Base-by-base conservation (phyloP, 768 basidiomycete genomes). In the Trametes sanguinea region DNA sequence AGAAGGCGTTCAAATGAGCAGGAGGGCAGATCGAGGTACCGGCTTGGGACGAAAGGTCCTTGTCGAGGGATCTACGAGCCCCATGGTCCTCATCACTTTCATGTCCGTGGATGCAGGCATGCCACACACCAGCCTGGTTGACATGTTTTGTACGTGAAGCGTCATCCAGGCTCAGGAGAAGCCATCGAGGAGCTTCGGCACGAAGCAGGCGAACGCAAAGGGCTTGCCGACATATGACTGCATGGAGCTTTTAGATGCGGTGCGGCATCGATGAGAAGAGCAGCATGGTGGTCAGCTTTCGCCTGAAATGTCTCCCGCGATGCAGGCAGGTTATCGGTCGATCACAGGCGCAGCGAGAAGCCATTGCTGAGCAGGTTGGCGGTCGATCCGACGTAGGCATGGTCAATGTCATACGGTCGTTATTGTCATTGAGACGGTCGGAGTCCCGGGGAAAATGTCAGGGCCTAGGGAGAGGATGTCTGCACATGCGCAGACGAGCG, bases 101-200 rank as follows among this genome's bases (percentile, higher is more conserved):
- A 57, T 58, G 46, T 54, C 56, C 57, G 62, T 35, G 48, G 62
- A 51, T 44, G 35, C 22, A n/a, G 50, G 46, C 22, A 32, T 45
- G 43, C 40, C 37, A 58, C 35, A 45, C 48, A 44, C 48, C 47
- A 10, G 27, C n/a, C 11, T 17, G 40, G 40, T 29, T 64, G 30
- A 56, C 57, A 60, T 54, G 54, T 48, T 51, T 51, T 64, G 63
- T 64, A 64, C 58, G 63, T 64, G 57, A 58, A 64, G 40, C 17
- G 37, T 17, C 35, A 63, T 63, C 56, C 57, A 45, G 57, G 8
- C 62, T 40, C 44, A 47, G 51, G 37, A 51, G 55, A 48, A 17
- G 51, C n/a, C 33, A 11, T 33, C 32, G 62, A 33, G 47, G 50
- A 39, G 32, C 30, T 40, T 50, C 40, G 29, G 57, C 55, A 22